These are phyloP conservation scores for Botrytis elliptica DNA, from an alignment of 2,329 filamentous ascomycete genomes.

Conservation along the genomic window DNA sequence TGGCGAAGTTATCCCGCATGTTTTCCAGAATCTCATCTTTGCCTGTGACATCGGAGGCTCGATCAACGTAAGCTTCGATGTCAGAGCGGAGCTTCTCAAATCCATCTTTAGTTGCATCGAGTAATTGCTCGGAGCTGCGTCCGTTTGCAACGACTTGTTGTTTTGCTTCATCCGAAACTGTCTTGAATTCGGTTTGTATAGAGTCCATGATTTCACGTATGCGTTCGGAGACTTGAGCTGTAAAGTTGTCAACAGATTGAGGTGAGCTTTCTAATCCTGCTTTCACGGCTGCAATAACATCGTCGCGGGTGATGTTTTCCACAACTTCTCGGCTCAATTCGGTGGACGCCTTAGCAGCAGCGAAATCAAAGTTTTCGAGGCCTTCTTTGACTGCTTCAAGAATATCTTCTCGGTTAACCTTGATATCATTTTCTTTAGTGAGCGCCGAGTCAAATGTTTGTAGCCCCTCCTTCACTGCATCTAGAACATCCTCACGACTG, in stretches of 20 bases:
- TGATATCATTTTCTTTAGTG: conserved; percentile 61
- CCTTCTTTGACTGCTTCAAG: conserved; percentile 62
- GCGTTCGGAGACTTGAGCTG: conserved; percentile 52
- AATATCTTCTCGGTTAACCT: conserved; percentile 61
- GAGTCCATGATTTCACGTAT: conserved; percentile 65
- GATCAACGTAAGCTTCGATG: conserved; percentile 78
- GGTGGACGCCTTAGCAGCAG: conserved; percentile 48
- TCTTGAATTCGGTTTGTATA: conserved; percentile 59
- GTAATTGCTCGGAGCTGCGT: conserved; percentile 80
- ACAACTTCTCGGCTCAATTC: conserved; percentile 54
- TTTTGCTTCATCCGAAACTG: conserved; percentile 64
- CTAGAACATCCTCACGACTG: conserved; percentile 76
- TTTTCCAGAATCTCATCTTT: conserved; percentile 78
- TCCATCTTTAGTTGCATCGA: conserved; percentile 85
- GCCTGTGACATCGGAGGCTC: conserved; percentile 63
- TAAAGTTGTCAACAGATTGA: conserved; percentile 43
- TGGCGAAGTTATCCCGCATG: conserved; percentile 64
- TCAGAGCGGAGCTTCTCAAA: conserved; percentile 76
- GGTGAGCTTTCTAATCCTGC: conserved; percentile 54
- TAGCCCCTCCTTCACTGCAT: conserved; percentile 83
- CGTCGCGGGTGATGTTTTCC: conserved; percentile 49
- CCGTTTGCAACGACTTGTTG: conserved; percentile 77
- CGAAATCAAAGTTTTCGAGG: conserved; percentile 57
- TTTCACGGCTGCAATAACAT: conserved; percentile 57
- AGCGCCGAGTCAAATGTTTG: conserved; percentile 62